Evolutionary conservation across 257 asterid genomes (phyloP), one percentile per base, ranked within the genome.

Genomic region (Eucommia ulmoides): DNA sequence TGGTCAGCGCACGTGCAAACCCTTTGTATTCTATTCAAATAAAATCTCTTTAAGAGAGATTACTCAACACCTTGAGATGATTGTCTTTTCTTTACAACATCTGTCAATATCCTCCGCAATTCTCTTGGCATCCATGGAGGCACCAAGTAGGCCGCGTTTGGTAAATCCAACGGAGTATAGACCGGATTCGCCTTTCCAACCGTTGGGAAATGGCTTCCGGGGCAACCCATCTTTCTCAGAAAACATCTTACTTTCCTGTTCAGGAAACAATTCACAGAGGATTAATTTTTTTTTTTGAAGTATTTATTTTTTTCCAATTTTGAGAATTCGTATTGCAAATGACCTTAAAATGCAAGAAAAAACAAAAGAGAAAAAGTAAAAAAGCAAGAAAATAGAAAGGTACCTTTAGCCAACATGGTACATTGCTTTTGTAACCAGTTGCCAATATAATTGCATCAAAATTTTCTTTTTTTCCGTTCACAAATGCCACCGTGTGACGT

Each of bases 321-420:
- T n/a, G n/a, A n/a, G n/a, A n/a, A n/a, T n/a, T n/a, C n/a, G n/a
- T n/a, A n/a, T n/a, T n/a, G n/a, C n/a, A n/a, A n/a, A n/a, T n/a
- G n/a, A 20, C 12, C 26, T 2, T 52, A 6, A 16, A 11, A 2
- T 20, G 15, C 20, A 33, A 24, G 5, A 14, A 0, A 2, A 29
- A 5, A 15, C 2, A 10, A 29, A 18, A 35, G 29, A 51, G 3
- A 19, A 19, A 33, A 18, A 29, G 19, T 33, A 8, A 33, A 33
- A 26, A n/a, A n/a, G n/a, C n/a, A n/a, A n/a, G n/a, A n/a, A n/a
- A n/a, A n/a, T 12, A 29, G 7, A 33, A 4, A 23, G 48, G 49
- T 56, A 63, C 69, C 69, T 57, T 57, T 46, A 64, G 56, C 70
- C 70, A 64, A 51, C 51, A 45, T 33, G 64, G 63, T 15, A 64